Conservation (phyloP, 2,329 filamentous ascomycete genomes). For the Fusarium sp. region DNA sequence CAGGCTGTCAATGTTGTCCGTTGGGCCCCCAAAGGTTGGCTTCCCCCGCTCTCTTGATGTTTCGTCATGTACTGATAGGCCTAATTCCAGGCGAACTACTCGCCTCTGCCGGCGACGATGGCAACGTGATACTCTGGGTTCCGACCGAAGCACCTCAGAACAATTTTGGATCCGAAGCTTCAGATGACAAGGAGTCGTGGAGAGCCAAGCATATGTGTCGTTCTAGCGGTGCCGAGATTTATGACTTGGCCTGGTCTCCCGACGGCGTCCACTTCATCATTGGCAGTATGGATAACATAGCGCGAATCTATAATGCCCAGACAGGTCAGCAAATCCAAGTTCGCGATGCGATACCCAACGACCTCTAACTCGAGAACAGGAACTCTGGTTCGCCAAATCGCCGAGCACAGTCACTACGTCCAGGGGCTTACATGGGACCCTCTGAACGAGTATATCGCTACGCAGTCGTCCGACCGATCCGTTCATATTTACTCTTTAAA, state of each 20-base stretch:
- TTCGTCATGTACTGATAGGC: slow-evolving; percentile 29
- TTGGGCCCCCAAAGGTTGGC: slow-evolving; percentile 90
- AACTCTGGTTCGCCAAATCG: slow-evolving; percentile 86
- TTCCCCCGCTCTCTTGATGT: background rate
- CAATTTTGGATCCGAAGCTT: slow-evolving; percentile 82
- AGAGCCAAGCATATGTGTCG: slow-evolving; percentile 97
- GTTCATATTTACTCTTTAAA: slow-evolving; percentile 97
- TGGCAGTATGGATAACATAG: slow-evolving; percentile 99
- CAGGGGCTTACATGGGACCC: slow-evolving; percentile 99
- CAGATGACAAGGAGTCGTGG: slow-evolving; percentile 97
- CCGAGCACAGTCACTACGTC: slow-evolving; percentile 97
- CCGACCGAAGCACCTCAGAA: slow-evolving; percentile 81
- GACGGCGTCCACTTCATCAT: slow-evolving; percentile 97
- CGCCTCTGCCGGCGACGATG: slow-evolving; percentile 95
- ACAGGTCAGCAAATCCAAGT: slow-evolving; percentile 71
- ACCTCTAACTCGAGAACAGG: slow-evolving; percentile 50
- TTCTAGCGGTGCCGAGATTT: slow-evolving; percentile 94
- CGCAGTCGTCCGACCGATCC: slow-evolving; percentile 96
- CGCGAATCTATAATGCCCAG: slow-evolving; percentile 94
- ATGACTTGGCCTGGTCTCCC: slow-evolving; percentile 99
- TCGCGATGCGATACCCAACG: background rate
- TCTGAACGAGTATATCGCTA: slow-evolving; percentile 96
- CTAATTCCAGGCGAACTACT: slow-evolving; percentile 80
- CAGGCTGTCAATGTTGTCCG: slow-evolving; percentile 98
- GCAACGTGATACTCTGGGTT: slow-evolving; percentile 96